Evolutionary conservation across 371 early-diverging fungal species (phyloP), one percentile per base, ranked within the genome.

Genomic region (Mortierella sp.): DNA sequence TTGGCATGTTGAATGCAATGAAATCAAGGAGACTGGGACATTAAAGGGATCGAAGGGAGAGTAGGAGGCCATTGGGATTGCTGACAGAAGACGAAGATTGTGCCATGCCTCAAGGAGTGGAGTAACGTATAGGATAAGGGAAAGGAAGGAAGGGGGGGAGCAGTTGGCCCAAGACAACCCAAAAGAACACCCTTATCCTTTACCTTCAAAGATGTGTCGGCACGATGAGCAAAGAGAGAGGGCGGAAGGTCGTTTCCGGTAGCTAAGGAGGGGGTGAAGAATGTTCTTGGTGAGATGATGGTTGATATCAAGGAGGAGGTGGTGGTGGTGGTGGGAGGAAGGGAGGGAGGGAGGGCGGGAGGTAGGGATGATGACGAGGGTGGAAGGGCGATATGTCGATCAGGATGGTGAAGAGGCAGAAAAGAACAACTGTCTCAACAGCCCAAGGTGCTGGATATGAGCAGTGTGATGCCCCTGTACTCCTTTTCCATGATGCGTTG

Each of bases 1-100:
- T 43, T 38, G 23, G 48, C 47, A 59, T 23, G 24, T 5, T 50
- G 26, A n/a, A 31, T 21, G 24, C 2, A 3, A 8, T 31, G 47
- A 58, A 34, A 24, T 46, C 38, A 54, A 47, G 30, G 55, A 55
- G 64, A 39, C 19, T n/a, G 56, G 51, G 50, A 43, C 30, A 55
- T 30, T 43, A 57, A 43, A 57, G 46, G 57, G 57, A 57, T 46
- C 47, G 38, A 57, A 57, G 57, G 57, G 57, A 55, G 55, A 57
- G 57, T 18, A 58, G 58, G 58, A 58, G 58, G 21, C 49, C 34
- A 34, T 34, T 34, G 34, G 34, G n/a, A 4, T 34, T 34, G 4
- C 51, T 13, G 51, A 41, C 18, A 10, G 28, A 59, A 39, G n/a
- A 38, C 10, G 16, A 18, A 24, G 19, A 58, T 7, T 34, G 34